Percentiles rank a stretch among this genome's conserved stretches.
Conservation (phyloP, 1,284 basidiomycete species). For the Hymenochaete sp. region DNA sequence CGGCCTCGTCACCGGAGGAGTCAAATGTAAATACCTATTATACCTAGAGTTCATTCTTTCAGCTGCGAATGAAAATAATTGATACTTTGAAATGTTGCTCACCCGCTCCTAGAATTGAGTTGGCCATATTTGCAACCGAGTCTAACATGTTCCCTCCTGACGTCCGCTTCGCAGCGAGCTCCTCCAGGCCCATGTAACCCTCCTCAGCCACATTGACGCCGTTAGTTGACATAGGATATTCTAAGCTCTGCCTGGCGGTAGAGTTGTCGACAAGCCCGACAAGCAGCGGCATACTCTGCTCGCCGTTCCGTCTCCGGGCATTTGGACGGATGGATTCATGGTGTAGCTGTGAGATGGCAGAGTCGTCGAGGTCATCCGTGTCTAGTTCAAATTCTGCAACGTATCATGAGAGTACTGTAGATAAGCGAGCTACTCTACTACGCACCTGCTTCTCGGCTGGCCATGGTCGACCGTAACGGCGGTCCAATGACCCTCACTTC, state of each 20-base stretch:
- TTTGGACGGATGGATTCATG: constrained; percentile 24
- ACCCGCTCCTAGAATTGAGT: constrained; percentile 95
- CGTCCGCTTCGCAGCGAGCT: constrained; percentile 53
- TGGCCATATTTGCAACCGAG: constrained; percentile 90
- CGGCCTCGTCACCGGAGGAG: too few relatives aligned
- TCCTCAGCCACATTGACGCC: constrained; percentile 28
- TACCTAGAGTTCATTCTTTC: constrained; percentile 39
- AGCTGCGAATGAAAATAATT: constrained; percentile 9
- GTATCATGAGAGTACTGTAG: constrained; percentile 12
- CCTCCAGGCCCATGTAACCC: constrained; percentile 51
- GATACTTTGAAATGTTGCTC: constrained; percentile 21
- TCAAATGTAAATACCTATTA: constrained; percentile 64
- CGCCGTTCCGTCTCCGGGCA: constrained; percentile 31
- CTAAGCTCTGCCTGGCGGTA: constrained; percentile 43
- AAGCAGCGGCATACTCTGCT: constrained; percentile 64
- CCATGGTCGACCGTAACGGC: constrained; percentile 55
- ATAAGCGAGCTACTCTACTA: constrained; percentile 22
- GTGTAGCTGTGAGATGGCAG: constrained; percentile 33
- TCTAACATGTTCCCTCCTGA: constrained; percentile 76
- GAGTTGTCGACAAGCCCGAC: constrained; percentile 65
- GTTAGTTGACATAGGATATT: constrained; percentile 41
- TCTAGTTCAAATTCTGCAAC: constrained; percentile 67
- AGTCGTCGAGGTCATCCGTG: constrained; percentile 64
- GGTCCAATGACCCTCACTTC: constrained; percentile 60
- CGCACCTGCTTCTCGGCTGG: constrained; percentile 72